Conservation (phyloP, 75 land plant genomes). For the Picea glauca region DNA sequence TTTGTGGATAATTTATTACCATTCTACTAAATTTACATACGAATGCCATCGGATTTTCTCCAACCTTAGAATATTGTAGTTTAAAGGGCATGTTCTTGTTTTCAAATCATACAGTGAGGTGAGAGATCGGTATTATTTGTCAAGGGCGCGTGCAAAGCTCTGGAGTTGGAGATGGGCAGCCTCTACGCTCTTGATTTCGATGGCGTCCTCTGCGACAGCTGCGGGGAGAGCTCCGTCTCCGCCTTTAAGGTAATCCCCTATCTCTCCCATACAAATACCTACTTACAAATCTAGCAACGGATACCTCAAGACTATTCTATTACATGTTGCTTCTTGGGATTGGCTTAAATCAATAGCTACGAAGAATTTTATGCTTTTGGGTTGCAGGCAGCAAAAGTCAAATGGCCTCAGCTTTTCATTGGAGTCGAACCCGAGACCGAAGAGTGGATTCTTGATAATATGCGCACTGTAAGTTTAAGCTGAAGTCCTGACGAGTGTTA, state of each 20-base stretch:
- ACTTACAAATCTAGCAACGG: too few species aligned
- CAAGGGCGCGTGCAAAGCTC: too few species aligned
- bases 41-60: too few species aligned
- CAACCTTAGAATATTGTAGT: too few species aligned
- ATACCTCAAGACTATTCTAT: neutral
- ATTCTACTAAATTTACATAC: too few species aligned
- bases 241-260: slow-evolving; percentile 68
- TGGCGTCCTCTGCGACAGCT: slow-evolving; percentile 98
- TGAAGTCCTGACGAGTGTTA: too few species aligned
- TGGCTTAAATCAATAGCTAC: neutral
- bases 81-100: too few species aligned
- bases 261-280: neutral
- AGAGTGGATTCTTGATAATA: slow-evolving; percentile 89
- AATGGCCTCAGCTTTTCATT: slow-evolving; percentile 80
- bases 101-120: too few species aligned
- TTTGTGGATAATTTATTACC: too few species aligned
- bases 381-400: slow-evolving; percentile 81
- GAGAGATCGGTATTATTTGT: too few species aligned
- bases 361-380: neutral
- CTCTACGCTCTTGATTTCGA: slow-evolving; percentile 98
- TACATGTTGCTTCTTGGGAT: neutral
- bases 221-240: slow-evolving; percentile 96
- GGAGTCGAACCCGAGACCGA: slow-evolving; percentile 62
- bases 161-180: slow-evolving; percentile 37
- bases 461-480: slow-evolving; percentile 58